Base-by-base conservation (phyloP, 495 filamentous ascomycete genomes). In the Trichocladium uniseriatum region DNA sequence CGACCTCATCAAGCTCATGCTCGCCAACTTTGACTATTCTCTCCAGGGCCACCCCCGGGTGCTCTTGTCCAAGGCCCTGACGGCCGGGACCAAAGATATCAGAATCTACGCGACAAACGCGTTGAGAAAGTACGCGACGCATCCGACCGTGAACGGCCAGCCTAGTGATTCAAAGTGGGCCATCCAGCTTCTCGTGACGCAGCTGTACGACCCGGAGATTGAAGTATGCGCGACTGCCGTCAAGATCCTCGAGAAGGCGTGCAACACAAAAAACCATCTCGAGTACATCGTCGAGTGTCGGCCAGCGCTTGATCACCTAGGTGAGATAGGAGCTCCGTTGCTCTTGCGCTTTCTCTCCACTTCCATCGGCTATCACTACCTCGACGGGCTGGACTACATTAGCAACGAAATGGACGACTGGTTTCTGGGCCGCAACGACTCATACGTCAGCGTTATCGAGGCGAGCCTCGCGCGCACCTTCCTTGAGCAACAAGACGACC, bases 341-440 rank as follows among this genome's bases (percentile, higher is more conserved):
- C 79, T 98, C 16, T 73, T 98, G 49, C 83, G 92, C 49, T 98
- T 98, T 61, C 64, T 98, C 44, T 95, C 89, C 3, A 96, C 94
- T 0, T 94, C 87, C 0, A 86, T 96, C 28, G 92, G 92, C 5
- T 98, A 98, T 55, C 90, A 97, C 67, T 98, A 98, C 65, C 72
- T 98, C 4, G 88, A 98, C 64, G 92, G 89, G 7, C 75, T 98
- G 15, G 92, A 98, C 65, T 98, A 98, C 57, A 98, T 98, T 61
- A 92, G 88, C 35, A 89, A 92, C 56, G 94, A 97, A 61, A 98
- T 98, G 92, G 92, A 98, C 60, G 92, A 97, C 65, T 98, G 92
- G 92, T 98, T 96, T 61, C 78, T 84, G 42, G 92, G 94, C 29
- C 81, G 92, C 24, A 98, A 98, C 59, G 91, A 97, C 64, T 82